Conservation (phyloP, 495 filamentous ascomycete genomes). For the Schizothecium vesticola region DNA sequence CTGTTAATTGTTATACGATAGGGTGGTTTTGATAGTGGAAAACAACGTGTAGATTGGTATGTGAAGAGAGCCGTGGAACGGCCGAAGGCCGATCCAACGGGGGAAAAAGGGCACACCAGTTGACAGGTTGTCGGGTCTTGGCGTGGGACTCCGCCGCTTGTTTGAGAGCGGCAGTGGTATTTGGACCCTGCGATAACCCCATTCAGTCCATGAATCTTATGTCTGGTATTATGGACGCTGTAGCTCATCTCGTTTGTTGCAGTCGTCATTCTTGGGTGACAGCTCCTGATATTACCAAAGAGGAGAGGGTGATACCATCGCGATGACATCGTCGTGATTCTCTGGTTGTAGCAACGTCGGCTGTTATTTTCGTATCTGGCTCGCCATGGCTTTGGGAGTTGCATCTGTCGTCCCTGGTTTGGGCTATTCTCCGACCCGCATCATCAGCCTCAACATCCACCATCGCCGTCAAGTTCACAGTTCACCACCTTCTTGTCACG, state of each 20-base stretch:
- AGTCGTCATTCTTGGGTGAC: neutral
- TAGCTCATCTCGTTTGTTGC: neutral
- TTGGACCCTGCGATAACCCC: neutral
- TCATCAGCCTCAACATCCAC: neutral
- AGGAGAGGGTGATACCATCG: neutral
- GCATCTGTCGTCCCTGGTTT: neutral
- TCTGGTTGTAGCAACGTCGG: neutral
- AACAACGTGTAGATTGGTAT: no score
- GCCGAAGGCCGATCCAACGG: no score
- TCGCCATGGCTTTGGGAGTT: neutral
- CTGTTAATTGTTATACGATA: no score
- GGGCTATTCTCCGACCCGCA: neutral
- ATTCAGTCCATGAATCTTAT: neutral
- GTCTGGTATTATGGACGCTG: neutral
- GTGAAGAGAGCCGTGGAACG: no score
- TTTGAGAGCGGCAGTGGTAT: conserved; percentile 5
- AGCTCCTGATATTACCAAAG: neutral
- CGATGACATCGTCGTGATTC: neutral
- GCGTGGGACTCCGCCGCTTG: conserved; percentile 1
- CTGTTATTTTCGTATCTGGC: neutral
- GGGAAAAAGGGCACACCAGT: no score
- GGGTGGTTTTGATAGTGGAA: no score
- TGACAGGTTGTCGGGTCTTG: conserved; percentile 5
- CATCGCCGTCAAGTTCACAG: neutral
- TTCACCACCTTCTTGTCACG: neutral